Base-by-base conservation (phyloP, 2,329 filamentous ascomycete species). In the Aspergillus fumigatus region DNA sequence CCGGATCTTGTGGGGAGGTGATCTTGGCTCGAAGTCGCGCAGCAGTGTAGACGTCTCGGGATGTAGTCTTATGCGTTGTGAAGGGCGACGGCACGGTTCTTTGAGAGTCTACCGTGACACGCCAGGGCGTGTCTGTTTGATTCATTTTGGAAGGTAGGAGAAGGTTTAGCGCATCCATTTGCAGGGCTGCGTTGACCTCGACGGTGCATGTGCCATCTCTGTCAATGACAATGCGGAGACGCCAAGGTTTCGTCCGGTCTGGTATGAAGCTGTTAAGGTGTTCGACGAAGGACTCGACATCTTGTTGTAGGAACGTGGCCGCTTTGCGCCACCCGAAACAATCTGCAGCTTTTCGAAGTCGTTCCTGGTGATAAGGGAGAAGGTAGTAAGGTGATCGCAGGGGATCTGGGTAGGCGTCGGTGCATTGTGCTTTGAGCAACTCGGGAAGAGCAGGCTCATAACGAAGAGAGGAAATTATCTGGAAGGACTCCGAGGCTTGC, bases 21-120 rank as follows among this genome's bases (percentile, higher is more conserved):
- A 93, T 84, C 0, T 77, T 76, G 1, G 82, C 83, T 14, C 89
- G 81, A 26, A 75, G 67, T 8, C 92, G 84, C 1, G 91, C 89
- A 2, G 76, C 77, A 48, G 89, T 84, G 71, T 97, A 97, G 69
- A 86, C 79, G 9, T 79, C 76, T 14, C 93, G 84, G 50, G 81
- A 78, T 0, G 89, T 94, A 0, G 93, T 97, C 73, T 99, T 97
- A 77, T 89, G 89, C 56, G 87, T 86, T 0, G 92, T 96, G 67
- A 88, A 89, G n/a, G 84, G 81, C 0, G 80, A 80, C 0, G 80
- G 77, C 0, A 70, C 65, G 0, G 81, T 88, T 3, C 76, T 66
- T 27, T 74, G 56, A 0, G 75, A 74, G 69, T 88, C 86, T 11
- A 87, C 66, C 14, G 76, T 72, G 17, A 87, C 65, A n/a, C 62